Evolutionary conservation across 495 filamentous ascomycete species (phyloP), one percentile per base, ranked within the genome.

Genomic region (Neurospora sp.): DNA sequence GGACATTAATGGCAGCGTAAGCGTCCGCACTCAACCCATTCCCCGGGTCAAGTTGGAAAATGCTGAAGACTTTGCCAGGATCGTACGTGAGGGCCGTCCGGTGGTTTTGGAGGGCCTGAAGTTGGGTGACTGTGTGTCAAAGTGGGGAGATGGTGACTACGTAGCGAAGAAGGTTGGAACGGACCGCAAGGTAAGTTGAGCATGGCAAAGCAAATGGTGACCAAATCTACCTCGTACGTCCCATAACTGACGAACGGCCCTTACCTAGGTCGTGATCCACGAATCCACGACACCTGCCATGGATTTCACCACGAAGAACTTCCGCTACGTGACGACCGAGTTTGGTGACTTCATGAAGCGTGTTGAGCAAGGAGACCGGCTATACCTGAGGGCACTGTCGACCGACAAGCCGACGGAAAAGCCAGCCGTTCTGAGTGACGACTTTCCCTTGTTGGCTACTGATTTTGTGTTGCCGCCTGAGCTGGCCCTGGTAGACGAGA

Each of bases 251-350:
- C 76, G 66, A n/a, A 41, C 37, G 68, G n/a, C 38, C 0, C 40
- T 35, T 12, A 27, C 12, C 11, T 72, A 91, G 88, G 87, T 96
- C 14, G 84, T 92, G 11, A 88, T 94, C 14, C 93, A 97, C 76
- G 85, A 90, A 53, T 87, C 91, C 5, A 79, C 83, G 53, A 87
- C 83, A 40, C 83, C 86, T 42, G 84, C 85, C 18, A 93, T 97
- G 92, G 90, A 91, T 74, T 97, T 97, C 76, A 89, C 89, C 70
- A 79, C 82, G 27, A 96, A 95, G 82, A 97, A 97, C 80, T 97
- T 97, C 79, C 79, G 81, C 27, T 97, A 97, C 77, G 82, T 85
- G 27, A 92, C 88, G 12, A 91, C 90, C 73, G 73, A 81, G 9
- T 93, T 97, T 71, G 86, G 85, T 0, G 85, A 88, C 1, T 94